phyloP scores from a whole-genome alignment of 2,329 filamentous ascomycete genomes.

The Phialophora tarda region DNA sequence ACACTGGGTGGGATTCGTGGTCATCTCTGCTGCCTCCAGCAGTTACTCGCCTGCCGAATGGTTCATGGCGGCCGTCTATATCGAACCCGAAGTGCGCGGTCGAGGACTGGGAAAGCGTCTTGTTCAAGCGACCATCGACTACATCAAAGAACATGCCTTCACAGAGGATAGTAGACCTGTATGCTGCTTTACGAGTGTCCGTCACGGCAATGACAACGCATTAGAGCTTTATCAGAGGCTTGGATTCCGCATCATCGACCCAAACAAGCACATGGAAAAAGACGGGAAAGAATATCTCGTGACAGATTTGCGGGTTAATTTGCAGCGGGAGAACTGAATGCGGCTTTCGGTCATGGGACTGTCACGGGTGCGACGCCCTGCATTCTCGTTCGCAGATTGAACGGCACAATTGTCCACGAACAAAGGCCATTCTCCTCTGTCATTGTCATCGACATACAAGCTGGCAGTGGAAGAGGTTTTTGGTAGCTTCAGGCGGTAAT shows the following conservation, averaged over 20 bases:
- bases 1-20: conserved; percentile 44
- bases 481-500: background rate
- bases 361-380: background rate
- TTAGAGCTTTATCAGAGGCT: conserved; percentile 32
- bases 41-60: conserved; percentile 14
- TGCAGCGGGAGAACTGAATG: conserved; percentile 7
- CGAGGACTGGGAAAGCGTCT: conserved; percentile 31
- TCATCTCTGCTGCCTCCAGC: conserved; percentile 40
- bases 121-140: conserved; percentile 30
- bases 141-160: conserved; percentile 8
- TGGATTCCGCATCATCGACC: conserved; percentile 31
- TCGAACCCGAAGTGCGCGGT: conserved; percentile 27
- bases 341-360: background rate
- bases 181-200: conserved; percentile 21
- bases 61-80: conserved; percentile 30
- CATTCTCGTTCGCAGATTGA: no score
- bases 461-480: background rate
- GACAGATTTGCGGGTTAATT: conserved; percentile 22
- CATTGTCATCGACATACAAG: background rate
- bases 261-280: conserved; percentile 27
- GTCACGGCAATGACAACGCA: conserved; percentile 34
- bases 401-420: no score
- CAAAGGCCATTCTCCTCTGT: background rate
- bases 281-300: conserved; percentile 26
- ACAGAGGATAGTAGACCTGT: conserved; percentile 5